A percentile compares a stretch with the other conserved stretches of the same genome.
Evolutionary conservation across 78 protist species (phyloP).

Genomic region (Chrysochromulina tobinii): DNA sequence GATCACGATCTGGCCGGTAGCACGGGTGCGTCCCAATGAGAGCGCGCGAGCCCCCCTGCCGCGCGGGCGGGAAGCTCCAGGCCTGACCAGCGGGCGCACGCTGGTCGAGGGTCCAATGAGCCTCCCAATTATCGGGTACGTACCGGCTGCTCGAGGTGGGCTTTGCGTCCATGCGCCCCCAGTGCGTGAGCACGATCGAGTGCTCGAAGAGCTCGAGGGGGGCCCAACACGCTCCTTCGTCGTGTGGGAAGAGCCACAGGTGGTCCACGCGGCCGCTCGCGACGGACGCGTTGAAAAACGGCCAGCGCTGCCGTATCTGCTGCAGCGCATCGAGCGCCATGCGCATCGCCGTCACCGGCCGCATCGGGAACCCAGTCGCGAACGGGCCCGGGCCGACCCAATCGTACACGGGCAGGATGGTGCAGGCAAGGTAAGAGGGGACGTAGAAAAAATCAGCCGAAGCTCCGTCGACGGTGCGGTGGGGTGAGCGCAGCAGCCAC

Average conservation of each 20-base stretch:
- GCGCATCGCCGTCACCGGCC: slow-evolving; percentile 8
- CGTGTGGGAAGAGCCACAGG: neutral
- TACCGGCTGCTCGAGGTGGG: neutral
- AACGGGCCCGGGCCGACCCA: neutral
- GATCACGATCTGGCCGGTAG: neutral
- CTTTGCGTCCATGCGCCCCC: neutral
- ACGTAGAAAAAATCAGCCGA: slow-evolving; percentile 26
- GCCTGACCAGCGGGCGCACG: neutral
- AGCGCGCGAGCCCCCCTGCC: neutral
- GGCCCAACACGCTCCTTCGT: slow-evolving; percentile 22
- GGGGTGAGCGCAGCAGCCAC: neutral
- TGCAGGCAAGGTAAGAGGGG: neutral
- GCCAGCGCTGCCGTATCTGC: neutral
- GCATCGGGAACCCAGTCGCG: neutral
- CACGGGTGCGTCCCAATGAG: neutral
- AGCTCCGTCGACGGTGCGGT: neutral
- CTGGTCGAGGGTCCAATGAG: neutral
- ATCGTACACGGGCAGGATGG: slow-evolving; percentile 4
- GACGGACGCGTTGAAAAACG: neutral
- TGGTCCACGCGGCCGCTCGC: neutral
- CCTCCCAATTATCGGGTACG: neutral
- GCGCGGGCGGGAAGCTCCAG: neutral
- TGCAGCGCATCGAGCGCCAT: neutral
- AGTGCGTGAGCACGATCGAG: neutral
- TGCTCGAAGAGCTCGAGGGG: neutral